phyloP scores from a whole-genome alignment of 176 grass and related monocot genomes.

The Juncus inflexus region DNA sequence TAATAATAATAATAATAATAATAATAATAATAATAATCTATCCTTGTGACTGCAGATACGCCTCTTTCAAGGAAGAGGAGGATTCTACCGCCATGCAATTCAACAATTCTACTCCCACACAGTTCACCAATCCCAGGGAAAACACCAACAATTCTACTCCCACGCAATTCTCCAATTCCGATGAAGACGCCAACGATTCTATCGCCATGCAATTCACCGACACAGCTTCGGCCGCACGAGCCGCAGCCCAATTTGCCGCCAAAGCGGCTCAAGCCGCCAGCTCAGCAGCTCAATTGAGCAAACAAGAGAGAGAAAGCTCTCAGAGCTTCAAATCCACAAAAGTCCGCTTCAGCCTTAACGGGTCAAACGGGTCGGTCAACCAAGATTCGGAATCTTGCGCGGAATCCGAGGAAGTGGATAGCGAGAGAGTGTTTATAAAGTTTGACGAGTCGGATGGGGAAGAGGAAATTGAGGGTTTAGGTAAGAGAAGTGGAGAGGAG shows the following conservation, averaged over 20 bases:
- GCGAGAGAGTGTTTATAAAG: conserved; percentile 42
- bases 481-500: conserved; percentile 19
- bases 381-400: conserved; percentile 30
- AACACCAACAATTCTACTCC: conserved; percentile 3
- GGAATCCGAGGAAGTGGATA: conserved; percentile 29
- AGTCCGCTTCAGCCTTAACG: conserved; percentile 26
- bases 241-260: conserved; percentile 69
- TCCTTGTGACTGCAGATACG: not conserved
- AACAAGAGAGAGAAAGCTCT: conserved; percentile 38
- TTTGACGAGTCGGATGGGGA: conserved; percentile 80
- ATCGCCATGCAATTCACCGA: conserved; percentile 59
- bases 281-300: conserved; percentile 57
- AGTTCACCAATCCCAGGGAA: conserved; percentile 36
- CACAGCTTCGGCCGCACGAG: conserved; percentile 68
- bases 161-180: conserved; percentile 27
- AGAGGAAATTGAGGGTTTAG: conserved; percentile 32
- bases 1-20: not conserved
- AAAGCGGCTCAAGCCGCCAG: conserved; percentile 72
- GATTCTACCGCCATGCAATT: conserved; percentile 43
- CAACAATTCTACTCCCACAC: conserved; percentile 32
- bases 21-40: too few species aligned
- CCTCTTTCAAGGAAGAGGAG: conserved; percentile 20
- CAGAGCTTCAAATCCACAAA: conserved; percentile 41
- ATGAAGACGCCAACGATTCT: conserved; percentile 32
- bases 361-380: conserved; percentile 32